Conservation (phyloP, 2,329 filamentous ascomycete genomes). For the Aspergillus aculeatus region DNA sequence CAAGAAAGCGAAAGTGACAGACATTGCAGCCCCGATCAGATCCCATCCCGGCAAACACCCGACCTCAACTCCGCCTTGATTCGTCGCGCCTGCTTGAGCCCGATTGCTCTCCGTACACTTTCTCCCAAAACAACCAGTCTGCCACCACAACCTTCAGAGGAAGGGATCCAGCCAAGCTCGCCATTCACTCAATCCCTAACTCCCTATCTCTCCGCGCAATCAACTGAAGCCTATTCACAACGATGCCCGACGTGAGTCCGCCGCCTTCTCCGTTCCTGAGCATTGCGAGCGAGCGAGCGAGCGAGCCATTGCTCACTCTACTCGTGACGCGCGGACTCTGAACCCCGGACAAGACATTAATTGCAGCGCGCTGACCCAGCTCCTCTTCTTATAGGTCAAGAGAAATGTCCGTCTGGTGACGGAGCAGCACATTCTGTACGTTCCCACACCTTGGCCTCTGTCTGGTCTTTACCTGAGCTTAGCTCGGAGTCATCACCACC, state of each 20-base stretch:
- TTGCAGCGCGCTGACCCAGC: constrained; percentile 25
- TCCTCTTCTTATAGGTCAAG: constrained; percentile 58
- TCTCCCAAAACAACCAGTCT: neutral
- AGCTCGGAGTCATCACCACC: neutral
- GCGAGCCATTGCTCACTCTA: constrained; percentile 2
- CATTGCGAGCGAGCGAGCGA: neutral
- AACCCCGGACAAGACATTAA: constrained; percentile 4
- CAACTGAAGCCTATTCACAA: constrained; percentile 13
- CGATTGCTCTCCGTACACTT: constrained; percentile 6
- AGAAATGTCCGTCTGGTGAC: constrained; percentile 90
- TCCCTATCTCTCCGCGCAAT: constrained; percentile 7
- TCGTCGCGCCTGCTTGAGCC: constrained; percentile 14
- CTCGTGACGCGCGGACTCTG: constrained; percentile 8
- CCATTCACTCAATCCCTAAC: neutral
- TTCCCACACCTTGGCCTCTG: constrained; percentile 25
- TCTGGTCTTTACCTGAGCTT: constrained; percentile 9
- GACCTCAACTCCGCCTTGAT: constrained; percentile 15
- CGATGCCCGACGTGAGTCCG: constrained; percentile 38
- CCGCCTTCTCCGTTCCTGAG: neutral
- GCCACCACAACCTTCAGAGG: neutral
- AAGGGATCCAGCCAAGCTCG: neutral
- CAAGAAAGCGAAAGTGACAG: too few species aligned
- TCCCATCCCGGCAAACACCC: constrained; percentile 5
- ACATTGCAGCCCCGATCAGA: too few species aligned
- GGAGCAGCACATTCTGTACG: constrained; percentile 84